Evolutionary conservation across 179 eudicot genomes (phyloP).

Genomic region (Sideroxylon spinosum): DNA sequence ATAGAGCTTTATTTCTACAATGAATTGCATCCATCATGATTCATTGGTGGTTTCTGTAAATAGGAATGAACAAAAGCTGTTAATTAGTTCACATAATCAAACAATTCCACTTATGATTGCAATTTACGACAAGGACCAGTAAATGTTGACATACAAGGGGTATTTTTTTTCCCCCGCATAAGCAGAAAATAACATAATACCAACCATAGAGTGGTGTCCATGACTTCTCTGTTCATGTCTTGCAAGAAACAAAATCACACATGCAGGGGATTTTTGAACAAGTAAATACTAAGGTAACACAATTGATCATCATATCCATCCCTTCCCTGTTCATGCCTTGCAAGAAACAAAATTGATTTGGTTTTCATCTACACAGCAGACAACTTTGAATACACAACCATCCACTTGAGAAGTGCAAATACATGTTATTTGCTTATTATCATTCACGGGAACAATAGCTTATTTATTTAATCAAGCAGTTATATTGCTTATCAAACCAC

Average conservation of each 20-base stretch:
- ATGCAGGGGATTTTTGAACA: background rate
- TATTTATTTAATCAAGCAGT: background rate
- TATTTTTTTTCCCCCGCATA: too few relatives aligned
- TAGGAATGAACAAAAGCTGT: background rate
- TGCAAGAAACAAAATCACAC: too few relatives aligned
- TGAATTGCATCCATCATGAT: background rate
- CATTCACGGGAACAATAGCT: background rate
- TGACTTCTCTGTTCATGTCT: too few relatives aligned
- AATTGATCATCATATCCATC: background rate
- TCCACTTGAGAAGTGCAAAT: conserved; percentile 3
- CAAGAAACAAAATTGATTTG: background rate
- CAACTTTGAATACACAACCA: background rate
- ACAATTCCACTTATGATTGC: background rate
- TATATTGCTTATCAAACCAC: background rate
- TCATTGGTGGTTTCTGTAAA: background rate
- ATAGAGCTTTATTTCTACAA: background rate
- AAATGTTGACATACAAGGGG: background rate
- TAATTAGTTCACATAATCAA: background rate
- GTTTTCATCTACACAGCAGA: background rate
- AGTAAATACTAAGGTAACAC: background rate
- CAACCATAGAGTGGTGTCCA: too few relatives aligned
- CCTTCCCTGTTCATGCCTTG: background rate
- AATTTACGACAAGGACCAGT: background rate
- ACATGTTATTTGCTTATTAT: background rate
- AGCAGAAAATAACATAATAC: too few relatives aligned